These are phyloP conservation scores for Vaccinium darrowii DNA, from an alignment of 148 eudicot species.

Conservation along the genomic window DNA sequence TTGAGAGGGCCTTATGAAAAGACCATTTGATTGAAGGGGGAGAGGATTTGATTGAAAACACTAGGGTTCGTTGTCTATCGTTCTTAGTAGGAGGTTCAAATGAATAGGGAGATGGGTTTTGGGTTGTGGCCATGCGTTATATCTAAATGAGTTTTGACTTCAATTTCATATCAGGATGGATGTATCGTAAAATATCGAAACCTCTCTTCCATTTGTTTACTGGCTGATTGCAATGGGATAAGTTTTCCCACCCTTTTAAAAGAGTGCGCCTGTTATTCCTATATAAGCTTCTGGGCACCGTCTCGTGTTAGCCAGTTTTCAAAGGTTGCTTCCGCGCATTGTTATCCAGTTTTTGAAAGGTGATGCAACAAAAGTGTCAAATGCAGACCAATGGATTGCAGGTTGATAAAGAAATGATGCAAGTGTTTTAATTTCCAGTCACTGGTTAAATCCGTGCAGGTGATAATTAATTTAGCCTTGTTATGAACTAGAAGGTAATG, in stretches of 20 bases:
- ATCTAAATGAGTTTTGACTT: neutral
- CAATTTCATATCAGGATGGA: slow-evolving; percentile 6
- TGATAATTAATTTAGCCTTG: neutral
- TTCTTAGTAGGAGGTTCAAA: neutral
- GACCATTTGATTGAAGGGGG: neutral
- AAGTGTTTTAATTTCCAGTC: neutral
- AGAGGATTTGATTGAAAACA: neutral
- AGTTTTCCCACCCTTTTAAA: neutral
- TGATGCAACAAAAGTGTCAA: neutral
- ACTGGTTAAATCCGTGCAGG: neutral
- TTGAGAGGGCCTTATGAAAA: neutral
- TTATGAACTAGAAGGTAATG: too few relatives aligned
- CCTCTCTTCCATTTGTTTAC: neutral
- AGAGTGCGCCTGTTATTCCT: neutral
- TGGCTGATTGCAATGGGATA: neutral
- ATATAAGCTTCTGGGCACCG: neutral
- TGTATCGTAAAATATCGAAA: neutral
- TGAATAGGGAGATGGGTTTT: neutral
- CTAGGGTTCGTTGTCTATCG: neutral
- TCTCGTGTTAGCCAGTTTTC: neutral
- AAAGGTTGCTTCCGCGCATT: neutral
- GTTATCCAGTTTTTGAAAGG: neutral
- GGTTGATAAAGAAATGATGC: neutral
- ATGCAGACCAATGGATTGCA: neutral
- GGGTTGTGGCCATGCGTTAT: neutral